These are phyloP conservation scores for Phtheirospermum japonicum DNA, from an alignment of 257 asterid genomes.

Conservation along the genomic window DNA sequence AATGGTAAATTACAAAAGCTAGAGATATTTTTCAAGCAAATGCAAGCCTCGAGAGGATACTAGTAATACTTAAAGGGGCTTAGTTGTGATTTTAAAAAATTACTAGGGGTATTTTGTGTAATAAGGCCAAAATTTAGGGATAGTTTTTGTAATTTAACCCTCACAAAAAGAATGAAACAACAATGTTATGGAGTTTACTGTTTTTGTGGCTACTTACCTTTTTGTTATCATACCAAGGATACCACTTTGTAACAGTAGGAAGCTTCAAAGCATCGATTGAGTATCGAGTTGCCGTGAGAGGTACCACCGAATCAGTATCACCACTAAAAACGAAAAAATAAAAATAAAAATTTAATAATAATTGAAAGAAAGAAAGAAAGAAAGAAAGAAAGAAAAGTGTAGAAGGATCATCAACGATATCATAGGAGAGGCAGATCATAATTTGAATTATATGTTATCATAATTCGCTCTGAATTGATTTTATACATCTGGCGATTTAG, in stretches of 20 bases:
- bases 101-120: background rate
- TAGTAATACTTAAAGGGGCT: background rate
- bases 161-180: background rate
- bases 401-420: no score
- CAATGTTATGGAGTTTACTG: background rate
- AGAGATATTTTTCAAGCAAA: no score
- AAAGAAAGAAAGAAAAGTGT: background rate
- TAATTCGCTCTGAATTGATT: no score
- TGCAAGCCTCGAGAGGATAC: background rate
- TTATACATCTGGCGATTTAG: no score
- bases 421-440: no score
- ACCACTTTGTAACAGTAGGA: conserved; percentile 74
- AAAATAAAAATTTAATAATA: background rate
- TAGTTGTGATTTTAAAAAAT: no score
- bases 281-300: conserved; percentile 90
- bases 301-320: conserved; percentile 92
- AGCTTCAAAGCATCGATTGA: conserved; percentile 95
- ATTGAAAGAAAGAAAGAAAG: no score
- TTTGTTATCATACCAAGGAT: conserved; percentile 82
- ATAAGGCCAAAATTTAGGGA: background rate
- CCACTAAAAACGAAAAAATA: conserved; percentile 49
- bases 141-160: background rate
- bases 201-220: conserved; percentile 61
- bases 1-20: background rate
- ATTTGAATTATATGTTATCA: no score